Conservation (phyloP, 768 basidiomycete genomes). For the Chalciporus pseudorubinellus region DNA sequence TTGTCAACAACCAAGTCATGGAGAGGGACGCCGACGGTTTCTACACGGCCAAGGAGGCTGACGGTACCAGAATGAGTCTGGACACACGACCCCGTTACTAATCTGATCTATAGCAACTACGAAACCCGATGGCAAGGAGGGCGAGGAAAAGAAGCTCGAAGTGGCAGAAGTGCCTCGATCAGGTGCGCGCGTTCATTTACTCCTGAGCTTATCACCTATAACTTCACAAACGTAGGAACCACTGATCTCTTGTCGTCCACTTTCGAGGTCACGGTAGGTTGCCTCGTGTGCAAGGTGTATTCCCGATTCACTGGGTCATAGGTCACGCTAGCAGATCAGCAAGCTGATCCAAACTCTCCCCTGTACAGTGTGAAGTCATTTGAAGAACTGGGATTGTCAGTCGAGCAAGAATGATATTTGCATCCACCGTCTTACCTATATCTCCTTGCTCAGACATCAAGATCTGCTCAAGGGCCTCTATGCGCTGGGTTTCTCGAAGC, state of each 20-base stretch:
- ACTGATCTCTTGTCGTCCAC: constrained; percentile 74
- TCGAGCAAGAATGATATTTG: constrained; percentile 10
- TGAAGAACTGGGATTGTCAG: constrained; percentile 92
- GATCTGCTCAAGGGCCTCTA: constrained; percentile 94
- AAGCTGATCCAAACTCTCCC: constrained; percentile 94
- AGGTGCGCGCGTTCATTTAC: constrained; percentile 15
- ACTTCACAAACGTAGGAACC: constrained; percentile 20
- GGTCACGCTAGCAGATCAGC: constrained; percentile 97
- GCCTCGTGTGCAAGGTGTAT: not conserved
- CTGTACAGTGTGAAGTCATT: constrained; percentile 91
- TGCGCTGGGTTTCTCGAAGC: constrained; percentile 94
- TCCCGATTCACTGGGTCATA: constrained; percentile 29
- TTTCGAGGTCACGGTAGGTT: constrained; percentile 76
- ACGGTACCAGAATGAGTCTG: constrained; percentile 35
- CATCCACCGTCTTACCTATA: not conserved
- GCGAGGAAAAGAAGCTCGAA: constrained; percentile 24
- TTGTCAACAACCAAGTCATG: constrained; percentile 35
- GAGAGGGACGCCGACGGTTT: constrained; percentile 82
- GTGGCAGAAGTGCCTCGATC: constrained; percentile 18
- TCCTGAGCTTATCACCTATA: not conserved
- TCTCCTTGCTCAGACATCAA: constrained; percentile 51
- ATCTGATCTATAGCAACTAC: constrained; percentile 9
- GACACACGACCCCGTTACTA: not conserved
- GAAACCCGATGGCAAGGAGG: constrained; percentile 28
- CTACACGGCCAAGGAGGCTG: constrained; percentile 50